Base-by-base conservation (phyloP, 495 filamentous ascomycete genomes). In the Acidomyces sp. region DNA sequence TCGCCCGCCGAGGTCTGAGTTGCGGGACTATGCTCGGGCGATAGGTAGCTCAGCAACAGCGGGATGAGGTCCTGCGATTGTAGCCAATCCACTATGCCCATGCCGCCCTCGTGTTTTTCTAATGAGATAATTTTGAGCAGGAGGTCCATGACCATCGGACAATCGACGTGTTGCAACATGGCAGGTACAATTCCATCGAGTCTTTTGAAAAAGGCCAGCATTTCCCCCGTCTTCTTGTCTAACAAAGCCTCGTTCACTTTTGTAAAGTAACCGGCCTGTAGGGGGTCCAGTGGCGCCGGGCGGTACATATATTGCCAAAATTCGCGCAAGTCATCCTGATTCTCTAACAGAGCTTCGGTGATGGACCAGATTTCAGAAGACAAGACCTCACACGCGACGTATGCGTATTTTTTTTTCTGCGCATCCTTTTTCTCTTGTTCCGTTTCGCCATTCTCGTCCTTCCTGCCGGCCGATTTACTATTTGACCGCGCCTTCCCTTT, bases 131-230 rank as follows among this genome's bases (percentile, higher is more conserved):
- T 93, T 59, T 95, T 95, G 49, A 99, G 68, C 45, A 99, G 61
- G 13, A 99, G 72, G 59, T 99, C 90, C 90, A 99, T 99, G 16
- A 99, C 78, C 82, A 94, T 92, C 0, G 90, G 90, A 50, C 84
- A 94, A 54, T 99, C 90, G 28, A 99, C 84, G 59, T 99, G 90
- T 52, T 84, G 80, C 36, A 96, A 68, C 61, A 96, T 84, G 41
- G 83, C 77, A 1, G 78, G 67, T 18, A 99, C 70, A 23, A 92
- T 80, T 26, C 77, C 75, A 22, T 88, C 77, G 34, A 94, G 52
- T 2, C 78, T 78, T 56, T 83, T 90, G 47, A 96, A 71, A 34
- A 96, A 75, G 12, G 77, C 77, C 30, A 99, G 62, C 85, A 95
- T 96, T 45, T 94, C 87, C 47, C 86, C 81, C 22, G 92, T 95